Evolutionary conservation across 345 rosid genomes (phyloP), one percentile per base, ranked within the genome.

Genomic region (Gynandropsis gynandra): DNA sequence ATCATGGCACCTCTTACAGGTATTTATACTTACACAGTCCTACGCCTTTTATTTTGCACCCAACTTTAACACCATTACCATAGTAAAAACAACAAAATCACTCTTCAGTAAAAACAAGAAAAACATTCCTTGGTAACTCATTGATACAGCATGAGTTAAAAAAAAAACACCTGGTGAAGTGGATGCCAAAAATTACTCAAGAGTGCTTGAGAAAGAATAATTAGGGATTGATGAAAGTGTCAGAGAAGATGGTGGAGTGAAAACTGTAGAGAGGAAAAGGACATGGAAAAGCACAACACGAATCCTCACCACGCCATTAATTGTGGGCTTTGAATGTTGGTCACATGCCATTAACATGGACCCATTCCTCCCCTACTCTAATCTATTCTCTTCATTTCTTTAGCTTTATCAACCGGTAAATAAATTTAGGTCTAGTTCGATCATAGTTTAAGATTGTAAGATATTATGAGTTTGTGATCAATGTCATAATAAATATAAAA

Each of bases 211-310:
- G 61, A 5, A 5, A 5, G 29, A 24, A 24, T 24, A 2, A 24
- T 24, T 24, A 24, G 29, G 29, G 29, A 24, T 24, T 59, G 56
- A 59, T 58, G 70, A 64, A 45, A 52, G 41, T 59, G 65, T 59
- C 65, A 59, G 70, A 65, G 58, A 17, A 29, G 64, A 65, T 45
- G 63, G 69, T 65, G 48, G 37, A 45, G 39, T 51, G 18, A 41
- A 11, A 51, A 58, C 45, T 35, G 36, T 47, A 56, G 56, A 50
- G 57, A 42, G 63, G 40, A 44, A 45, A 58, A 58, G 55, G 70
- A 59, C 70, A 59, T 46, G 45, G 70, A 58, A 58, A 65, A 51
- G 54, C 46, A 65, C 64, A 58, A 58, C 44, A 52, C 65, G 33
- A 41, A 41, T 53, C 14, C 11, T 39, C 53, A 50, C 59, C 65